These are phyloP conservation scores for Pseudocercospora vitis DNA, from an alignment of 2,329 filamentous ascomycete species.

Conservation along the genomic window DNA sequence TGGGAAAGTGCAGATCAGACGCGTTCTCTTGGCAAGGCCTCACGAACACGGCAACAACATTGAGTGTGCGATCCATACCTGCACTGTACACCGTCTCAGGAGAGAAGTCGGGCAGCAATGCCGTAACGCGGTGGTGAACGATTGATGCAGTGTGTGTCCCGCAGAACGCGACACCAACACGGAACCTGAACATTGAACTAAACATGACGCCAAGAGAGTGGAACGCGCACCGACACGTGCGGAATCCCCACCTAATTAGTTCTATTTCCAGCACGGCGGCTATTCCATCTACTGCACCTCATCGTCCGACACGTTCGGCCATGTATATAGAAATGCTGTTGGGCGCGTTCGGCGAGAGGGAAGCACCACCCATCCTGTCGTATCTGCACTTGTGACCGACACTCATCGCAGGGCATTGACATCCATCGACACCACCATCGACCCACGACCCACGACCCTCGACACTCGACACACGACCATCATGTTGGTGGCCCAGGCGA, in stretches of 20 bases:
- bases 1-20: neutral
- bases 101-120: too few species aligned
- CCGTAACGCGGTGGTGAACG: too few species aligned
- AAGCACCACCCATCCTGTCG: conserved; percentile 1
- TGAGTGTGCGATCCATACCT: too few species aligned
- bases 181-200: too few species aligned
- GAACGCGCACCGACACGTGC: conserved; percentile 2
- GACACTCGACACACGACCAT: conserved; percentile 9
- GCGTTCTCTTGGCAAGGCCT: too few species aligned
- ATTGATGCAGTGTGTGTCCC: too few species aligned
- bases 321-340: conserved; percentile 33
- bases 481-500: conserved; percentile 32
- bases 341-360: conserved; percentile 8
- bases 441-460: conserved; percentile 5
- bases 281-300: conserved; percentile 20
- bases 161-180: too few species aligned
- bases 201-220: too few species aligned
- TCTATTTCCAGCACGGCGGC: conserved; percentile 26
- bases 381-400: conserved; percentile 5
- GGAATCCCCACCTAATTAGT: conserved; percentile 20
- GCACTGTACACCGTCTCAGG: too few species aligned
- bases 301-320: conserved; percentile 28
- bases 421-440: conserved; percentile 13
- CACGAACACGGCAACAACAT: too few species aligned
- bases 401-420: too few species aligned